Conservation (phyloP, 306 rosid species). For the Purshia tridentata region DNA sequence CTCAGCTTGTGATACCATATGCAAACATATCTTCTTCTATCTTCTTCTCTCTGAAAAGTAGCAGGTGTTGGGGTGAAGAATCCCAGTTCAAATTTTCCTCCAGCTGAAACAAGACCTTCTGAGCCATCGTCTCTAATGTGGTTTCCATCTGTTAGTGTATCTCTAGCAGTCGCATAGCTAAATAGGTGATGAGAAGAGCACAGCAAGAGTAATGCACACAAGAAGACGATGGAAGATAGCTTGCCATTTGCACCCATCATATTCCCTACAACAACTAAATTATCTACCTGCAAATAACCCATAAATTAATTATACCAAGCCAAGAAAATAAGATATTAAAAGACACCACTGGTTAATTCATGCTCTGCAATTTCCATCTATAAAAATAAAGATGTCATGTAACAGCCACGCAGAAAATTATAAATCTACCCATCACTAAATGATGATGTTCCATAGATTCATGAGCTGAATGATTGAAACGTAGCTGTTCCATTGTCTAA, state of each 20-base stretch:
- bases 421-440: background rate
- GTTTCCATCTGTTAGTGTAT: background rate
- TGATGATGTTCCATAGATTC: background rate
- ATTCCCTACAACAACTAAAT: no score
- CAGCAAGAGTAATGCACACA: background rate
- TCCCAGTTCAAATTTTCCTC: slow-evolving; percentile 31
- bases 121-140: background rate
- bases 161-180: slow-evolving; percentile 24
- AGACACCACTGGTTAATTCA: no score
- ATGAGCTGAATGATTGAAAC: background rate
- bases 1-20: slow-evolving; percentile 31
- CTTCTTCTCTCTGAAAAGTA: no score
- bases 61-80: slow-evolving; percentile 26
- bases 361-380: no score
- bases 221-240: background rate
- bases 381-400: background rate
- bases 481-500: background rate
- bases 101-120: slow-evolving; percentile 34
- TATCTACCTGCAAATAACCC: no score
- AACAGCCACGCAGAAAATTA: background rate
- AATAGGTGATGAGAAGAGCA: slow-evolving; percentile 6
- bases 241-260: background rate
- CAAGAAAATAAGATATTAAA: background rate
- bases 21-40: slow-evolving; percentile 32
- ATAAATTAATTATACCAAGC: background rate